Conservation (phyloP, 2,329 filamentous ascomycete species). For the Fusarium subglutinans region DNA sequence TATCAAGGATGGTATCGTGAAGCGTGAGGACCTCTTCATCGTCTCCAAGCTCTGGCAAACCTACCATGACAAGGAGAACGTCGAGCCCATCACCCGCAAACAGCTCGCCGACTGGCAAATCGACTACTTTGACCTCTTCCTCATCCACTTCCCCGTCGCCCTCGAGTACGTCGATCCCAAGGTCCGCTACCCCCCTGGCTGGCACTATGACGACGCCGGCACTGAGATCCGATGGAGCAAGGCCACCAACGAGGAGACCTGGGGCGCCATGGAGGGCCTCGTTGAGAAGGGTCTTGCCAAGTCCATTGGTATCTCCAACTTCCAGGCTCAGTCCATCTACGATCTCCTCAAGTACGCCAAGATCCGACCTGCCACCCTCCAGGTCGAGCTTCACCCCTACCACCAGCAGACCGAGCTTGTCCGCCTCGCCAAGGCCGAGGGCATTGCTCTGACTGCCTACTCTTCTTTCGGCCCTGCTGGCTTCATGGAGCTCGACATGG, state of each 20-base stretch:
- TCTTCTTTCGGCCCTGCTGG: slow-evolving; percentile 83
- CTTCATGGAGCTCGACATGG: slow-evolving; percentile 81
- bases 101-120: slow-evolving; percentile 85
- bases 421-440: slow-evolving; percentile 73
- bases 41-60: slow-evolving; percentile 94
- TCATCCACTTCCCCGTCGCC: slow-evolving; percentile 89
- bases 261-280: slow-evolving; percentile 80
- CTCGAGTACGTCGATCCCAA: slow-evolving; percentile 85
- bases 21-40: slow-evolving; percentile 88
- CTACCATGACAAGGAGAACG: slow-evolving; percentile 83
- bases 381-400: slow-evolving; percentile 93
- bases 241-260: slow-evolving; percentile 82
- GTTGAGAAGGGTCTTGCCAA: slow-evolving; percentile 74
- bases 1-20: slow-evolving; percentile 82
- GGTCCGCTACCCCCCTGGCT: slow-evolving; percentile 82
- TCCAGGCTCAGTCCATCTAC: slow-evolving; percentile 79
- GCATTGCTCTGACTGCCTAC: slow-evolving; percentile 82
- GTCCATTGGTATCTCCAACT: slow-evolving; percentile 85
- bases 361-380: slow-evolving; percentile 78
- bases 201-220: slow-evolving; percentile 71
- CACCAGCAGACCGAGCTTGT: slow-evolving; percentile 79
- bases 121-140: slow-evolving; percentile 90
- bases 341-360: slow-evolving; percentile 82
- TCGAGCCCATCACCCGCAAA: slow-evolving; percentile 78
- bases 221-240: slow-evolving; percentile 70